A percentile compares a stretch with the other conserved stretches of the same genome.
phyloP scores from a whole-genome alignment of 2,329 filamentous ascomycete genomes.

The Didymella keratinophila region DNA sequence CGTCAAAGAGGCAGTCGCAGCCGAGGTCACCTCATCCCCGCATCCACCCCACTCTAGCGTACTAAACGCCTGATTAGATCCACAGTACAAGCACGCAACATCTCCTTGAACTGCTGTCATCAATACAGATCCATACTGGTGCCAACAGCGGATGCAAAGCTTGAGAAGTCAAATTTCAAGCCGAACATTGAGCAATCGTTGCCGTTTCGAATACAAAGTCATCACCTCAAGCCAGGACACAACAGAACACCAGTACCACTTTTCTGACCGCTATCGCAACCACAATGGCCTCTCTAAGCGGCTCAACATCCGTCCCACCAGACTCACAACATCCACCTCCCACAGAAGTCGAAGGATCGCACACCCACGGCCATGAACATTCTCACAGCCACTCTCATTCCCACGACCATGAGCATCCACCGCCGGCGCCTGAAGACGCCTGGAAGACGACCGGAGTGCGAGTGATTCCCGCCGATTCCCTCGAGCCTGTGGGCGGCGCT shows the following conservation, averaged over 20 bases:
- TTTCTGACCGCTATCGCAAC: not conserved
- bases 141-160: not conserved
- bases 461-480: conserved; percentile 10
- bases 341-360: not conserved
- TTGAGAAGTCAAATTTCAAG: not conserved
- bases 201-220: too few relatives aligned
- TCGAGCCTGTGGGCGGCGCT: conserved; percentile 5
- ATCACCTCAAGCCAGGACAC: not conserved
- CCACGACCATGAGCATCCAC: not conserved
- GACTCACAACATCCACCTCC: conserved; percentile 7
- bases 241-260: not conserved
- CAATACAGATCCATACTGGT: not conserved
- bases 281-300: conserved; percentile 14
- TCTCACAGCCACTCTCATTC: not conserved
- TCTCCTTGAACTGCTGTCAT: conserved; percentile 7
- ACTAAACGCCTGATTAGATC: conserved; percentile 14
- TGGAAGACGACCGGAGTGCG: conserved; percentile 21
- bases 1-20: too few relatives aligned
- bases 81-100: conserved; percentile 20
- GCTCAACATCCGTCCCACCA: conserved; percentile 16
- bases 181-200: not conserved
- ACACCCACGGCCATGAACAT: conserved; percentile 1
- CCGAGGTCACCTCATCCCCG: conserved; percentile 6
- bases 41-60: conserved; percentile 17
- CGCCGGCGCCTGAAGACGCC: conserved; percentile 8